Percentiles rank a stretch among this genome's conserved stretches.
These are phyloP conservation scores for Przewalskia tangutica DNA, from an alignment of 257 asterid genomes.

Conservation along the genomic window DNA sequence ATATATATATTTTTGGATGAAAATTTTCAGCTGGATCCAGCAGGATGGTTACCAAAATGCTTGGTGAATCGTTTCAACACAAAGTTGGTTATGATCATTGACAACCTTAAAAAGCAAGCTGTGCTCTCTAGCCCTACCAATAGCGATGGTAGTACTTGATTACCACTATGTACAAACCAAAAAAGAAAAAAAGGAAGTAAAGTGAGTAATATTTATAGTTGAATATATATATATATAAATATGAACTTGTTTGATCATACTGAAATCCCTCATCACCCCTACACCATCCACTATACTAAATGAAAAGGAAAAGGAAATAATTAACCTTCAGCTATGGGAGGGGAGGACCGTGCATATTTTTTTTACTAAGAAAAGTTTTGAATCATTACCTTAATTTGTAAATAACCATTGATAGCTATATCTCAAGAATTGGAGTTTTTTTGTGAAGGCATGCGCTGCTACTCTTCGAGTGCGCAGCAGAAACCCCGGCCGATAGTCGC, in stretches of 20 bases:
- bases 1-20: not conserved
- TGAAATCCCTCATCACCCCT: not conserved
- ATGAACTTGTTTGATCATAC: not conserved
- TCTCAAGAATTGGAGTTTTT: not conserved
- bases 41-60: slow-evolving; percentile 92
- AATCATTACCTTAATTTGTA: not conserved
- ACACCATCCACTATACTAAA: not conserved
- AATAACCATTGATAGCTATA: not conserved
- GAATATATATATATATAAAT: not conserved
- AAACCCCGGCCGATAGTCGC: too few relatives aligned
- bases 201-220: not conserved
- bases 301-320: not conserved
- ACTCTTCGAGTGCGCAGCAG: too few relatives aligned
- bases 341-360: not conserved
- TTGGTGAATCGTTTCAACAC: slow-evolving; percentile 81
- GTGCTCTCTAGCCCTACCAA: slow-evolving; percentile 53
- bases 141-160: slow-evolving; percentile 20
- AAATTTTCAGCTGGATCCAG: slow-evolving; percentile 72
- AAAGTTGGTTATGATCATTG: slow-evolving; percentile 84
- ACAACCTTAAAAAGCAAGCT: slow-evolving; percentile 73
- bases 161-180: slow-evolving; percentile 10
- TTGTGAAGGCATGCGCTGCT: too few relatives aligned
- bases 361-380: not conserved
- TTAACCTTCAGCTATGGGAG: not conserved
- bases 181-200: not conserved